phyloP scores from a whole-genome alignment of 129 eudicot species.

The Ambrosia trifida region DNA sequence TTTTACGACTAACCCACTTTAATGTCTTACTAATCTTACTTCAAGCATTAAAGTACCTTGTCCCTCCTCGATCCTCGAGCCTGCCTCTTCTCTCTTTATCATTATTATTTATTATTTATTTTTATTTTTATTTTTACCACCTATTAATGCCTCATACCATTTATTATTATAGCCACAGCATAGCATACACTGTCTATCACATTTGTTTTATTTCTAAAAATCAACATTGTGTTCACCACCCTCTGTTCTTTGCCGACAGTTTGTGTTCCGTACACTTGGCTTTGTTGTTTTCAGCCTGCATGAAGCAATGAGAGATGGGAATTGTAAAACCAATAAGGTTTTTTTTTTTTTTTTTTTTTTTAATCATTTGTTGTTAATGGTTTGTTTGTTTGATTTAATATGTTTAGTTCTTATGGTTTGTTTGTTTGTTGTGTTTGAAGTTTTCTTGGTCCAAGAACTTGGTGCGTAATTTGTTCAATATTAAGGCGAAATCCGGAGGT shows the following conservation, averaged over 20 bases:
- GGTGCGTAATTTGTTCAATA: slow-evolving; percentile 87
- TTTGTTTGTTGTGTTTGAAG: slow-evolving; percentile 36
- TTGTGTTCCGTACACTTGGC: background rate
- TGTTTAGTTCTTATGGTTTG: background rate
- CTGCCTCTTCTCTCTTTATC: slow-evolving; percentile 5
- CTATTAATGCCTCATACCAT: slow-evolving; percentile 16
- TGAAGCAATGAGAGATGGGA: slow-evolving; percentile 88
- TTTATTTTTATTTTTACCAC: no score
- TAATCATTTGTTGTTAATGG: background rate
- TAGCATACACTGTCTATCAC: background rate
- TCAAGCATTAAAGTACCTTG: slow-evolving; percentile 38
- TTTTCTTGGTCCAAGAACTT: slow-evolving; percentile 88
- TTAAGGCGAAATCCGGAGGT: slow-evolving; percentile 64
- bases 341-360: slow-evolving; percentile 1
- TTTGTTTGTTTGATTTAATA: slow-evolving; percentile 5
- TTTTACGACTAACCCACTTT: slow-evolving; percentile 31
- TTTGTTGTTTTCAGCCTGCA: slow-evolving; percentile 31
- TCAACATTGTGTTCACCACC: slow-evolving; percentile 23
- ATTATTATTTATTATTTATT: no score
- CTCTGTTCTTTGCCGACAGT: background rate
- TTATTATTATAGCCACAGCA: no score
- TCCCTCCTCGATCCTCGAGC: slow-evolving; percentile 42
- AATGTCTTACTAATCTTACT: slow-evolving; percentile 42
- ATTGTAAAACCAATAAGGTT: slow-evolving; percentile 82
- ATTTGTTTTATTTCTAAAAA: slow-evolving; percentile 16